Conservation (phyloP, 2,329 filamentous ascomycete genomes). For the Colletotrichum gigasporum region DNA sequence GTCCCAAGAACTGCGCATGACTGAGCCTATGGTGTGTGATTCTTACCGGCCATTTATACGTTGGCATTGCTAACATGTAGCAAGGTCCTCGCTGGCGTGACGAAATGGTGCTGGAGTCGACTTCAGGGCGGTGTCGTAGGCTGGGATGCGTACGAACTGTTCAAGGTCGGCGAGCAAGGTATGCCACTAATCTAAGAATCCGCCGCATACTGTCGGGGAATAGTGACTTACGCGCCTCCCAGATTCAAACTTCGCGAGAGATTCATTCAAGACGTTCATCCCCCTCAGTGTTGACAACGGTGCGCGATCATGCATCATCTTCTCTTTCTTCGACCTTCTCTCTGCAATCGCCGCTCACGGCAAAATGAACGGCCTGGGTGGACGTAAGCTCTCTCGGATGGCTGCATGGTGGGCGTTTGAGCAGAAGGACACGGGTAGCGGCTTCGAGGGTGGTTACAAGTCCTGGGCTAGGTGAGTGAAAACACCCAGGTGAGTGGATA, state of each 20-base stretch:
- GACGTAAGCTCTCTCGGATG: constrained; percentile 92
- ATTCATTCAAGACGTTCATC: constrained; percentile 96
- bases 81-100: constrained; percentile 89
- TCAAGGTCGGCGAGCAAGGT: constrained; percentile 95
- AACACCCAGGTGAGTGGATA: background rate
- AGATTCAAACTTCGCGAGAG: constrained; percentile 92
- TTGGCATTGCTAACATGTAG: constrained; percentile 30
- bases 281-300: constrained; percentile 91
- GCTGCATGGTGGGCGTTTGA: constrained; percentile 99
- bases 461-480: constrained; percentile 78
- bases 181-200: constrained; percentile 37
- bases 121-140: constrained; percentile 90
- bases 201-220: background rate
- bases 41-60: constrained; percentile 16
- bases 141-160: constrained; percentile 97
- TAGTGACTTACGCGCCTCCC: constrained; percentile 24
- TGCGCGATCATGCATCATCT: constrained; percentile 86
- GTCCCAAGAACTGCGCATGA: constrained; percentile 87
- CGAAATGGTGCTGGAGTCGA: constrained; percentile 99
- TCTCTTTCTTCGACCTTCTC: constrained; percentile 95
- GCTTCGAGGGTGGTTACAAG: constrained; percentile 94
- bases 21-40: constrained; percentile 85
- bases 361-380: constrained; percentile 91
- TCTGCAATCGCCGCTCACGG: constrained; percentile 91
- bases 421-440: constrained; percentile 84